Conservation (phyloP, 2,329 filamentous ascomycete species). For the Fusarium domesticum region DNA sequence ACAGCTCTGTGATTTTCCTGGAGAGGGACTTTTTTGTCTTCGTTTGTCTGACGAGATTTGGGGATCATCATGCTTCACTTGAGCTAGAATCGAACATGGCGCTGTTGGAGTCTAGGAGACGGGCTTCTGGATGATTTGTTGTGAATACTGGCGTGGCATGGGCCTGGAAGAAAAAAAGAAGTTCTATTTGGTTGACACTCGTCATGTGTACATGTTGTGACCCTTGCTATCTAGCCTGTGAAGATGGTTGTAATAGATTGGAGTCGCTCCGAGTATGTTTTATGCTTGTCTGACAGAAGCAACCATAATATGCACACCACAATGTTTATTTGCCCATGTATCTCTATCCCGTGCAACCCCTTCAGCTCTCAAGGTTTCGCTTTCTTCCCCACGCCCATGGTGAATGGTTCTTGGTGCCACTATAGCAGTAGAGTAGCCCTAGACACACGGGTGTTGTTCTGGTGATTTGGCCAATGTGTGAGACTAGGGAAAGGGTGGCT, state of each 20-base stretch:
- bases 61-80: background rate
- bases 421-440: conserved; percentile 5
- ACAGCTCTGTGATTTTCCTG: conserved; percentile 1
- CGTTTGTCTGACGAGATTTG: conserved; percentile 3
- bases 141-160: conserved; percentile 10
- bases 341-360: too few species aligned
- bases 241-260: conserved; percentile 17
- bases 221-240: conserved; percentile 8
- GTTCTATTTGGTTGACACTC: conserved; percentile 13
- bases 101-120: conserved; percentile 10
- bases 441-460: conserved; percentile 4
- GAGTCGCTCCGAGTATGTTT: background rate
- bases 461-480: conserved; percentile 5
- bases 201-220: conserved; percentile 5
- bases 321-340: too few species aligned
- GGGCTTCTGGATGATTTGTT: conserved; percentile 15
- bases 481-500: conserved; percentile 9
- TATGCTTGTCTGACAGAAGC: background rate
- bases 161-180: conserved; percentile 24
- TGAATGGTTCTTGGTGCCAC: too few species aligned
- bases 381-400: too few species aligned
- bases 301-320: too few species aligned
- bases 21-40: conserved; percentile 8
- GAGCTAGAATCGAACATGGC: conserved; percentile 17
- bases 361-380: background rate